Conservation (phyloP, 2,329 filamentous ascomycete genomes). For the Pestalotiopsis sp. region DNA sequence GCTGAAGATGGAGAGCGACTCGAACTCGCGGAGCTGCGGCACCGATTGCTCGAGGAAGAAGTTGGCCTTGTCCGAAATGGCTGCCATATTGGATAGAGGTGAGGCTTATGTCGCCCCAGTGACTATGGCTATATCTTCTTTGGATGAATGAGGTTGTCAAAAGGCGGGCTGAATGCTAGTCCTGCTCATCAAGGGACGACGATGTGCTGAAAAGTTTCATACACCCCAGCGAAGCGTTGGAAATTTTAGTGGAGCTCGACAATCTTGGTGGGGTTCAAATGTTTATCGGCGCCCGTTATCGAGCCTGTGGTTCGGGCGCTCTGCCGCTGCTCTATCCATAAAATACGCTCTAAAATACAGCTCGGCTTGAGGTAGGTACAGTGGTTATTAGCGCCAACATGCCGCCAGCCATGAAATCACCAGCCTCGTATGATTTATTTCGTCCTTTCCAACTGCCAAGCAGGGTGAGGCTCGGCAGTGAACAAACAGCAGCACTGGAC, state of each 20-base stretch:
- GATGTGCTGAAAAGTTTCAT: constrained; percentile 3
- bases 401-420: not conserved
- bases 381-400: not conserved
- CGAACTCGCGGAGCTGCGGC: constrained; percentile 88
- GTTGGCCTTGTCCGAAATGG: constrained; percentile 88
- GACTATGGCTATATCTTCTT: not conserved
- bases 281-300: too few species aligned
- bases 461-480: not conserved
- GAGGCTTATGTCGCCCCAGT: not conserved
- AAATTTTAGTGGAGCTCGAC: constrained; percentile 10
- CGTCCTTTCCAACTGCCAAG: not conserved
- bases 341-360: not conserved
- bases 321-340: too few species aligned
- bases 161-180: not conserved
- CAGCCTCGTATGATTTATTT: not conserved
- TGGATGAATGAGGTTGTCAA: not conserved
- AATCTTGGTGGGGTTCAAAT: not conserved
- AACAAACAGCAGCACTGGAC: not conserved
- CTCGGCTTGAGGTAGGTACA: not conserved
- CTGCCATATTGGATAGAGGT: constrained; percentile 62
- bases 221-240: not conserved
- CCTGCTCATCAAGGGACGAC: not conserved
- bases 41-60: constrained; percentile 93
- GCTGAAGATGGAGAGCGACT: constrained; percentile 88
- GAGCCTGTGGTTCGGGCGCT: too few species aligned